Evolutionary conservation across 768 basidiomycete genomes (phyloP).

Genomic region (Heimioporus sp.): DNA sequence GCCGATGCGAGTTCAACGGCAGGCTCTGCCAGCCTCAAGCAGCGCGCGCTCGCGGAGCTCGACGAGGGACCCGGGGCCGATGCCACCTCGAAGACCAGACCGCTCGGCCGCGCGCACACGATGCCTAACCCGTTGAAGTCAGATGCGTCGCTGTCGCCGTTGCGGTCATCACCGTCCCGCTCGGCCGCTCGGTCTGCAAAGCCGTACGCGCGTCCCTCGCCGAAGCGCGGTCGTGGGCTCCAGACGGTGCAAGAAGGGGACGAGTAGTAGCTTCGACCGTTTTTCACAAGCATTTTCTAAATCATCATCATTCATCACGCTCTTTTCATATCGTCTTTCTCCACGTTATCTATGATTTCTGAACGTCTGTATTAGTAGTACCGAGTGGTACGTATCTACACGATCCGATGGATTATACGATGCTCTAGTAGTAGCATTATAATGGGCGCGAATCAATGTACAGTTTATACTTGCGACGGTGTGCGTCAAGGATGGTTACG

Average conservation of each 20-base stretch:
- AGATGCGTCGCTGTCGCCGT: not conserved
- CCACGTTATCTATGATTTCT: no score
- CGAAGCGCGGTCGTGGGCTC: not conserved
- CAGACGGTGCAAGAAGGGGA: not conserved
- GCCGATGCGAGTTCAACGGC: not conserved
- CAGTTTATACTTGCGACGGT: no score
- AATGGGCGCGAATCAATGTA: no score
- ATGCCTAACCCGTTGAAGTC: constrained; percentile 11
- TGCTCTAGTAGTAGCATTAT: no score
- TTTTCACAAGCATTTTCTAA: no score
- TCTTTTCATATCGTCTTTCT: no score
- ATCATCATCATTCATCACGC: no score
- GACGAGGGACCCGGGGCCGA: not conserved
- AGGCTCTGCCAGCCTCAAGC: not conserved
- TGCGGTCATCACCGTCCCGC: not conserved
- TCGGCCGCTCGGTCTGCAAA: not conserved
- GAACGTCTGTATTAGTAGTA: no score
- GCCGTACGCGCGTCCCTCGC: not conserved
- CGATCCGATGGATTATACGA: no score
- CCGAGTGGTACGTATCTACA: no score
- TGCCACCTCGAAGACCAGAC: not conserved
- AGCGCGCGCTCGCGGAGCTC: constrained; percentile 2
- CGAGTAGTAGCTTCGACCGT: not conserved
- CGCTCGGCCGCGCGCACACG: constrained; percentile 15
- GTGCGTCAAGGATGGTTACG: no score